Evolutionary conservation across 164 flowering plant species (phyloP).

Genomic region (Paratinospora sagittata): DNA sequence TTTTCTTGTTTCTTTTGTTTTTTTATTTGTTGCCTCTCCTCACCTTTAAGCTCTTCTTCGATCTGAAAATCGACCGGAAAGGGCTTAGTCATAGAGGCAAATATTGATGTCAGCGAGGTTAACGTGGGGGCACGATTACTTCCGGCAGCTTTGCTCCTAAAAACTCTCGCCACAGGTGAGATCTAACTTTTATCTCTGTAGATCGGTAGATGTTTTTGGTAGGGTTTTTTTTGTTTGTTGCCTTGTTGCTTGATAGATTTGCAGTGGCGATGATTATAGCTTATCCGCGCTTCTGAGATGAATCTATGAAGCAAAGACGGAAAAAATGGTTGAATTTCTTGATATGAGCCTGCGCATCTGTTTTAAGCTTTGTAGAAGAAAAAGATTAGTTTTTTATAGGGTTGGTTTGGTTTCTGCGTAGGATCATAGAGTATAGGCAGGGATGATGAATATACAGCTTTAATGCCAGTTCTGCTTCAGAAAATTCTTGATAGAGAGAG

Average conservation of each 20-base stretch:
- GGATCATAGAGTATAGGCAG: slow-evolving; percentile 22
- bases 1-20: too few relatives aligned
- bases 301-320: slow-evolving; percentile 54
- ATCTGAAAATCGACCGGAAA: slow-evolving; percentile 7
- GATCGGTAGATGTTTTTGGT: background rate
- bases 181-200: background rate
- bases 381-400: background rate
- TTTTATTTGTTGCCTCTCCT: slow-evolving; percentile 49
- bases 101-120: slow-evolving; percentile 38
- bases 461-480: slow-evolving; percentile 80
- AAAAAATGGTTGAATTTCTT: slow-evolving; percentile 86
- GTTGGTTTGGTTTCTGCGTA: background rate
- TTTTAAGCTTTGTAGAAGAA: background rate
- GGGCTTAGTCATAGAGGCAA: slow-evolving; percentile 66
- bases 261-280: slow-evolving; percentile 60
- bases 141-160: slow-evolving; percentile 45
- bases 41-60: slow-evolving; percentile 58
- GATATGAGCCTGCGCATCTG: slow-evolving; percentile 52
- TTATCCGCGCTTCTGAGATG: slow-evolving; percentile 94
- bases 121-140: slow-evolving; percentile 49
- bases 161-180: slow-evolving; percentile 35
- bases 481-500: slow-evolving; percentile 55
- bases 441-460: slow-evolving; percentile 64
- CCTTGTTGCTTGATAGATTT: background rate
- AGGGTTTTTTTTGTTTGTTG: background rate